Percentiles rank a stretch among this genome's conserved stretches.
phyloP scores from a whole-genome alignment of 2,329 filamentous ascomycete genomes.

The Claviceps pazoutovae region DNA sequence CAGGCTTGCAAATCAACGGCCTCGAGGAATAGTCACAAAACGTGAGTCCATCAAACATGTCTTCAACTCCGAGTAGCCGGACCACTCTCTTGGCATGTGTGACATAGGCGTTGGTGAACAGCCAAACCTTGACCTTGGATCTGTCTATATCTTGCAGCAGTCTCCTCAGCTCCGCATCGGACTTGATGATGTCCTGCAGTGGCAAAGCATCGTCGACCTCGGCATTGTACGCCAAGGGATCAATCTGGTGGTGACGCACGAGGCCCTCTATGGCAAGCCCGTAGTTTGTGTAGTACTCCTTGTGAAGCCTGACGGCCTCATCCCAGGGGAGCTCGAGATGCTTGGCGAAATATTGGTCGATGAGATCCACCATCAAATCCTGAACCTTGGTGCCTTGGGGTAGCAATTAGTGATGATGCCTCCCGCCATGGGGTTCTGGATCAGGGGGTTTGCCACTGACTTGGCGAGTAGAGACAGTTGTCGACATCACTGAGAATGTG shows the following conservation, averaged over 20 bases:
- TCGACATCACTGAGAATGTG: slow-evolving; percentile 71
- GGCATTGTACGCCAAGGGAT: slow-evolving; percentile 84
- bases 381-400: slow-evolving; percentile 59
- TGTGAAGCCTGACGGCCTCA: slow-evolving; percentile 76
- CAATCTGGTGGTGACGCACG: slow-evolving; percentile 85
- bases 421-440: background rate
- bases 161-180: slow-evolving; percentile 57
- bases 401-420: slow-evolving; percentile 1
- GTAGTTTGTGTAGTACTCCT: slow-evolving; percentile 89
- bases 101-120: slow-evolving; percentile 92
- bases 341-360: slow-evolving; percentile 47
- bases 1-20: slow-evolving; percentile 76
- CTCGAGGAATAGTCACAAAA: slow-evolving; percentile 75
- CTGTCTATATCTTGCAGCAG: slow-evolving; percentile 73
- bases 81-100: slow-evolving; percentile 78
- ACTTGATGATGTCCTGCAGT: slow-evolving; percentile 69
- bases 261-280: slow-evolving; percentile 95
- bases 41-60: slow-evolving; percentile 87
- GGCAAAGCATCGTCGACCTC: slow-evolving; percentile 93
- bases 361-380: slow-evolving; percentile 76
- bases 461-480: slow-evolving; percentile 90
- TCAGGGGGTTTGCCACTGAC: slow-evolving; percentile 29
- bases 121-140: slow-evolving; percentile 75
- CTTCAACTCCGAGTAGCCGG: slow-evolving; percentile 64
- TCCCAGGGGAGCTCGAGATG: slow-evolving; percentile 62